Evolutionary conservation across 2,329 filamentous ascomycete species (phyloP), one percentile per base, ranked within the genome.

Genomic region (Pseudonectria foliicola): DNA sequence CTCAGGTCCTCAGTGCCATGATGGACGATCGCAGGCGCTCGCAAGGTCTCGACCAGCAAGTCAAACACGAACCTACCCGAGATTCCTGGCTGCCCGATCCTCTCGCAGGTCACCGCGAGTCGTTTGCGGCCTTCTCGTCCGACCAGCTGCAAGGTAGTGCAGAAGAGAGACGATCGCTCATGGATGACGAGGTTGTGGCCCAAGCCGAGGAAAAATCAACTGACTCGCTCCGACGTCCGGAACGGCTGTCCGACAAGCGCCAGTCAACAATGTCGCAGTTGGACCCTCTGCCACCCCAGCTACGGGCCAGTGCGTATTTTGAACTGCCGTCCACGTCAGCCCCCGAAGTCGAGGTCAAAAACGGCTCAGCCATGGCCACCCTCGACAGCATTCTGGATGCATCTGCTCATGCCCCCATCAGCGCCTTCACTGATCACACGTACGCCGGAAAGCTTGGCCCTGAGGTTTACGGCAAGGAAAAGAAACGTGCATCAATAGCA

Each of bases 371-470:
- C 10, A 85, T 88, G 55, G 82, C 77, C 27, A 95, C 90, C 0
- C 73, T 98, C 7, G 89, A 98, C 46, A 89, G 80, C 55, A 93
- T 98, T 34, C 72, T 98, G 12, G 84, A 95, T 54, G 92, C 90
- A 7, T 92, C 90, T 3, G 85, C 86, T 3, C 76, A 73, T 40
- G 90, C 92, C 1, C 92, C 92, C 1, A 88, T 95, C 21, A 86
- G 73, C 46, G 90, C 89, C 16, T 96, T 96, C 51, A 94, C 85
- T 0, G 87, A 95, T 52, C 88, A 95, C 57, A 77, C 82, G 1
- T 88, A 85, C 53, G 84, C 81, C 18, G 88, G 88, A 4, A 77
- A 79, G 43, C 68, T 88, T 10, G 84, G 87, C 15, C 59, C 74
- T 4, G 84, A 90, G 49, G 75, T 89, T 0, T 93, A 92, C 53